These are phyloP conservation scores for Lactarius deliciosus DNA, from an alignment of 768 basidiomycete species.

Conservation along the genomic window DNA sequence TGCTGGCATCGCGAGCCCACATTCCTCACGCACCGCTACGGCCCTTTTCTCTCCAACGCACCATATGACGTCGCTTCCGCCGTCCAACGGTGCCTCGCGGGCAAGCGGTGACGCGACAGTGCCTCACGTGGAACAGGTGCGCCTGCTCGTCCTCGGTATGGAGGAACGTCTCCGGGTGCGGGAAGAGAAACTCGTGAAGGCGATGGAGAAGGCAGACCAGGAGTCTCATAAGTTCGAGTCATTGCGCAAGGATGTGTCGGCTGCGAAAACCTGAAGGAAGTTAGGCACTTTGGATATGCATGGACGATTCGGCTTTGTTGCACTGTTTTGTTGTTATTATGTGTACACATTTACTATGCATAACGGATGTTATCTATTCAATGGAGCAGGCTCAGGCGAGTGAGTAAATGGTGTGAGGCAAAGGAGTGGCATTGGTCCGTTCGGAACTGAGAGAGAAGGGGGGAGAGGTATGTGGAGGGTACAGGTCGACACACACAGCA, in stretches of 20 bases:
- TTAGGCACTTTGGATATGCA: not conserved
- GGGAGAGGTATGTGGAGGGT: not conserved
- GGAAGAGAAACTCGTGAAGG: conserved; percentile 60
- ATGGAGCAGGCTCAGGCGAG: not conserved
- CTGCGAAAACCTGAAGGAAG: conserved; percentile 17
- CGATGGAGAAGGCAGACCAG: conserved; percentile 57
- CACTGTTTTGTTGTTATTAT: conserved; percentile 13
- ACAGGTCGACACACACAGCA: not conserved
- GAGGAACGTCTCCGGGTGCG: conserved; percentile 65
- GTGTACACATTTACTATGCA: conserved; percentile 21
- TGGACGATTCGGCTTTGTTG: conserved; percentile 7
- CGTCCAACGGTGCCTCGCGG: not conserved
- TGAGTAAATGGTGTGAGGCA: not conserved
- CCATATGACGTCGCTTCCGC: not conserved
- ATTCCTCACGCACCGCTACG: conserved; percentile 33
- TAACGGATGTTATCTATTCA: conserved; percentile 1
- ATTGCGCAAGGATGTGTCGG: conserved; percentile 37
- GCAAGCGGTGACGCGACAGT: conserved; percentile 43
- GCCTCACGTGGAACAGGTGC: conserved; percentile 67
- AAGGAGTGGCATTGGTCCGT: not conserved
- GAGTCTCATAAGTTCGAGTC: conserved; percentile 57
- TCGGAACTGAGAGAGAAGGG: not conserved
- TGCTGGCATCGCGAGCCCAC: conserved; percentile 33
- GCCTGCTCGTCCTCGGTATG: conserved; percentile 70
- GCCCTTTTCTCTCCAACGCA: conserved; percentile 33